A percentile compares a stretch with the other conserved stretches of the same genome.
These are phyloP conservation scores for Annulohypoxylon moriforme DNA, from an alignment of 495 filamentous ascomycete genomes.

Conservation along the genomic window DNA sequence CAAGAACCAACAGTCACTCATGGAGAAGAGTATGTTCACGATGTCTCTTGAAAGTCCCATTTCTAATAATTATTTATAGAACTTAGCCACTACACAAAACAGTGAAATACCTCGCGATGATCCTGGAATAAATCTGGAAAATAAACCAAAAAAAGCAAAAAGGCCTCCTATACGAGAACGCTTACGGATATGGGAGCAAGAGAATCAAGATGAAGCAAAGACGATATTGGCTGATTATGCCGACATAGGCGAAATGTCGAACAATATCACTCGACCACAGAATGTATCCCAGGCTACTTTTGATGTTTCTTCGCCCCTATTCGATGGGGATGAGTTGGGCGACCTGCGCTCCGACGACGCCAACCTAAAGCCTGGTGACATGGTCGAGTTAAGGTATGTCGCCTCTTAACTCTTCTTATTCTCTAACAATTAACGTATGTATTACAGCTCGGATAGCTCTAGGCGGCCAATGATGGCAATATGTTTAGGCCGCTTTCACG, in stretches of 20 bases:
- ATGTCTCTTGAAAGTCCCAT: neutral
- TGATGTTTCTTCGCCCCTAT: conserved; percentile 50
- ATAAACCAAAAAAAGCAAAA: neutral
- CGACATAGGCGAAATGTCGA: conserved; percentile 48
- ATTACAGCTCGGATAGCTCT: conserved; percentile 48
- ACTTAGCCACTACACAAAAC: conserved; percentile 38
- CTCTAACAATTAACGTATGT: conserved; percentile 12
- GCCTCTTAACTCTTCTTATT: neutral
- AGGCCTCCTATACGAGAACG: conserved; percentile 58
- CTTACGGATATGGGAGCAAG: conserved; percentile 66
- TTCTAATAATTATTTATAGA: conserved; percentile 28
- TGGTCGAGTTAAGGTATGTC: conserved; percentile 73
- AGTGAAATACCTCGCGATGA: too few relatives aligned
- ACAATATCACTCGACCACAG: conserved; percentile 44
- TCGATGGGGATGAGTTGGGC: conserved; percentile 54
- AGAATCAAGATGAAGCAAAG: conserved; percentile 53
- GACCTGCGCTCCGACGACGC: conserved; percentile 51
- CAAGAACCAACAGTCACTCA: conserved; percentile 8
- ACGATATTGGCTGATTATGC: conserved; percentile 50
- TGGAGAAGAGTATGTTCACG: conserved; percentile 41
- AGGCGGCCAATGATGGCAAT: conserved; percentile 68
- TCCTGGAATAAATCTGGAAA: too few relatives aligned
- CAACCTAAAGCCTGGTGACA: conserved; percentile 72
- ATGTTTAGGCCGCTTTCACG: conserved; percentile 72
- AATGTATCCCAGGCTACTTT: conserved; percentile 51